Evolutionary conservation across 352 stramenopile genomes (phyloP), one percentile per base, ranked within the genome.

Genomic region (Globisporangium yorkense): DNA sequence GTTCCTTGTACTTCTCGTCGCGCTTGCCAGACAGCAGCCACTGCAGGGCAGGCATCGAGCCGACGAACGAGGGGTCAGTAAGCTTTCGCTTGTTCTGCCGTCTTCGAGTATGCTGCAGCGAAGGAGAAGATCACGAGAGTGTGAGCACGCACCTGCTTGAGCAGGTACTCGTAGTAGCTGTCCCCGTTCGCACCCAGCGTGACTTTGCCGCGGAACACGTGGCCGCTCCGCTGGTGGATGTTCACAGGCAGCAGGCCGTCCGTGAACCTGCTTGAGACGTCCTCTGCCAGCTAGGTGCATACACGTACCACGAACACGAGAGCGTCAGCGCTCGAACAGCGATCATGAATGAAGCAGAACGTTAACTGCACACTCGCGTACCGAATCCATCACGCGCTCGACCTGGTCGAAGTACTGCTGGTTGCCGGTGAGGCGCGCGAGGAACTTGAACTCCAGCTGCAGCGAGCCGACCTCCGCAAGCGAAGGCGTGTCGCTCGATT

Each of bases 101-200:
- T 12, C n/a, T n/a, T 8, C 41, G 8, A 16, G 5, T 2, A 21
- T 21, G 37, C 8, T 37, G 13, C 24, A 33, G 24, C 46, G 20
- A 33, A 41, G 13, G 9, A 16, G 37, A 15, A 41, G 8, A 6
- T 16, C 9, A 15, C 37, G n/a, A 50, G 33, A 20, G 27, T 37
- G 39, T 3, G 35, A 59, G 1, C 16, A 56, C 62, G 29, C 43
- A 88, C 80, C 69, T 92, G 83, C 46, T 93, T 93, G 49, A 93
- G 71, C 16, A 93, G 54, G 40, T 93, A 93, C 59, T 93, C 83
- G 65, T 91, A 93, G 75, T 91, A 93, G 65, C 81, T 93, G 61
- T 93, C 81, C 10, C 81, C 83, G 21, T 87, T 83, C 27, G 81
- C 83, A 3, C 83, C 83, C 13, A 93, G 48, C 1, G 77, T 89